A percentile compares a stretch with the other conserved stretches of the same genome.
Evolutionary conservation across 2,329 filamentous ascomycete species (phyloP).

Genomic region (Endothia cerciana): DNA sequence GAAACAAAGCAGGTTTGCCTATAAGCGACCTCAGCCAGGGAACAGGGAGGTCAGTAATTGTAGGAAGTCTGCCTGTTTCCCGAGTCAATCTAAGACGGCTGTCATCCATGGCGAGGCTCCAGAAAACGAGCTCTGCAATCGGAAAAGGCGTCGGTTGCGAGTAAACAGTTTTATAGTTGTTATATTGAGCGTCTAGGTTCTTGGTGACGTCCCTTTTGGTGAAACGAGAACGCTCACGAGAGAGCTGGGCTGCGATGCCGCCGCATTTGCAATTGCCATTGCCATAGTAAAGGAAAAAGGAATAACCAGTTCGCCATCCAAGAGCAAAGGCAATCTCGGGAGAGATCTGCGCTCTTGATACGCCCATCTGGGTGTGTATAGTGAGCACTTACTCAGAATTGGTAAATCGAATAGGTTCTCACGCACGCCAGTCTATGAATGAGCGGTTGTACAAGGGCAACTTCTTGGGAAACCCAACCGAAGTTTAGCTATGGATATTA

Average conservation of each 20-base stretch:
- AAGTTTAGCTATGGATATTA: too few species aligned
- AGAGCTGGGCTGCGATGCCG: neutral
- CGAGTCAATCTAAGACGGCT: neutral
- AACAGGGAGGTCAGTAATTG: neutral
- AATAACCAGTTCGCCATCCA: neutral
- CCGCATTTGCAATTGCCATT: neutral
- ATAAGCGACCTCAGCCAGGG: neutral
- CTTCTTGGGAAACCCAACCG: too few species aligned
- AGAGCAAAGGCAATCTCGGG: neutral
- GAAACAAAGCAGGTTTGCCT: neutral
- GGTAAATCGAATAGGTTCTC: neutral
- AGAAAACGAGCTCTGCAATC: neutral
- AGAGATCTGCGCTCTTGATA: neutral
- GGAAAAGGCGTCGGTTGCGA: neutral
- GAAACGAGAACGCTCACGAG: neutral
- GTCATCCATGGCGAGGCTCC: neutral
- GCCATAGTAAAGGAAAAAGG: neutral
- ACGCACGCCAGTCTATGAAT: neutral
- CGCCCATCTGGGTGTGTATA: neutral
- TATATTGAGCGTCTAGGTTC: neutral
- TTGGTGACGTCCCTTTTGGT: neutral
- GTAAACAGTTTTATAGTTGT: neutral
- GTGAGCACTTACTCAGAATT: neutral
- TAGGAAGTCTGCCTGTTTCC: neutral
- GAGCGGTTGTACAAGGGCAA: too few species aligned